Evolutionary conservation across 225 moss, liverwort and hornwort species (phyloP).

Genomic region (Anthoceros angustus): DNA sequence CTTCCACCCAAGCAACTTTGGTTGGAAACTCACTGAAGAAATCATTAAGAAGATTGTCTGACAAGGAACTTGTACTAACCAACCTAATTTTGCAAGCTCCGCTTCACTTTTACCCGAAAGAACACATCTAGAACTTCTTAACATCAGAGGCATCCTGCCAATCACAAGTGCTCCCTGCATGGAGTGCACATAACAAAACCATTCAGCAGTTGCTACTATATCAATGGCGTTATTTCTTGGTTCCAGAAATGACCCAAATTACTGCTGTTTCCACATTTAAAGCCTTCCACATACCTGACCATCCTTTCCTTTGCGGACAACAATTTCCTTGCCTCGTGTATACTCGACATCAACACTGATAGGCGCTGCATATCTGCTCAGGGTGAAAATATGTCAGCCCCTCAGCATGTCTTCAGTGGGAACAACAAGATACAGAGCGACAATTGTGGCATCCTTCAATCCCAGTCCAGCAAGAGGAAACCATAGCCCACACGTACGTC

Average conservation of each 20-base stretch:
- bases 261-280: background rate
- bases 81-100: conserved; percentile 93
- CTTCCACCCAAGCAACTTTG: background rate
- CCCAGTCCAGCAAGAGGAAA: background rate
- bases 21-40: background rate
- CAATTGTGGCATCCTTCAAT: background rate
- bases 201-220: background rate
- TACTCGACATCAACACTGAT: conserved; percentile 98
- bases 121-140: conserved; percentile 91
- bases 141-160: conserved; percentile 97
- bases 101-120: conserved; percentile 82
- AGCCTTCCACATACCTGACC: conserved; percentile 50
- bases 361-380: conserved; percentile 75
- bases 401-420: background rate
- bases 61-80: background rate
- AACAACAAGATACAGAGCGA: background rate
- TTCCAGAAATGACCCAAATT: background rate
- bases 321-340: conserved; percentile 92
- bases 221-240: background rate
- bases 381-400: background rate
- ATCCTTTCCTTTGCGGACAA: conserved; percentile 88
- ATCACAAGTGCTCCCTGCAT: conserved; percentile 68
- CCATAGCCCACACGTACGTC: conserved; percentile 37
- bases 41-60: too few relatives aligned
- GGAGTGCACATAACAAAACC: conserved; percentile 8